Evolutionary conservation across 768 basidiomycete species (phyloP).

Genomic region (Candolleomyces eurysporus): DNA sequence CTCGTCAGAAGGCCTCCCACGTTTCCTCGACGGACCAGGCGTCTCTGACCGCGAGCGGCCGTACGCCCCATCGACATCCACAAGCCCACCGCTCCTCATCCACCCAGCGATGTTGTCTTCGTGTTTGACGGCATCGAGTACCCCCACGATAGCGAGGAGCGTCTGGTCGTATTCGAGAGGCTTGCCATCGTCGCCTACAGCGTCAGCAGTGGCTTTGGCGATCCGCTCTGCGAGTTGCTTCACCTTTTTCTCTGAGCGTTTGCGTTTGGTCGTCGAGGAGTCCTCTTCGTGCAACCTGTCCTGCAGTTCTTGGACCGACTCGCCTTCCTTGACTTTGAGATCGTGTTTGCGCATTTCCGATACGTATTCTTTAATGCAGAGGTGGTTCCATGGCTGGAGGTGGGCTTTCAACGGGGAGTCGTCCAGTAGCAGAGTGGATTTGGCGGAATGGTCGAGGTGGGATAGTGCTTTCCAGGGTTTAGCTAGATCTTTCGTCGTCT

Average conservation of each 20-base stretch:
- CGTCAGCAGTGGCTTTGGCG: slow-evolving; percentile 7
- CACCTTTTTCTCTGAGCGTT: slow-evolving; percentile 16
- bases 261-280: slow-evolving; percentile 11
- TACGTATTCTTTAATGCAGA: slow-evolving; percentile 72
- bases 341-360: slow-evolving; percentile 36
- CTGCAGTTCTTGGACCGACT: slow-evolving; percentile 6
- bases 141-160: slow-evolving; percentile 64
- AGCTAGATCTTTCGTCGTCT: slow-evolving; percentile 73
- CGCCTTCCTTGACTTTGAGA: slow-evolving; percentile 19
- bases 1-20: neutral
- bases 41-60: neutral
- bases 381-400: slow-evolving; percentile 79
- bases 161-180: slow-evolving; percentile 44
- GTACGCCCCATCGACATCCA: slow-evolving; percentile 3
- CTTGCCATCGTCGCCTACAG: slow-evolving; percentile 6
- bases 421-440: slow-evolving; percentile 48
- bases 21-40: slow-evolving; percentile 9
- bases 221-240: slow-evolving; percentile 6
- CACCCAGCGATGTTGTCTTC: slow-evolving; percentile 69
- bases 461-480: slow-evolving; percentile 54
- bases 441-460: slow-evolving; percentile 38
- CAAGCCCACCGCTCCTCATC: slow-evolving; percentile 57
- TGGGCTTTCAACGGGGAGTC: slow-evolving; percentile 56
- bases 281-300: slow-evolving; percentile 2
- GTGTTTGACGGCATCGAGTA: slow-evolving; percentile 55